Evolutionary conservation across 805 yeast genomes (phyloP), one percentile per base, ranked within the genome.

Genomic region (Pichia thaimueangensis): DNA sequence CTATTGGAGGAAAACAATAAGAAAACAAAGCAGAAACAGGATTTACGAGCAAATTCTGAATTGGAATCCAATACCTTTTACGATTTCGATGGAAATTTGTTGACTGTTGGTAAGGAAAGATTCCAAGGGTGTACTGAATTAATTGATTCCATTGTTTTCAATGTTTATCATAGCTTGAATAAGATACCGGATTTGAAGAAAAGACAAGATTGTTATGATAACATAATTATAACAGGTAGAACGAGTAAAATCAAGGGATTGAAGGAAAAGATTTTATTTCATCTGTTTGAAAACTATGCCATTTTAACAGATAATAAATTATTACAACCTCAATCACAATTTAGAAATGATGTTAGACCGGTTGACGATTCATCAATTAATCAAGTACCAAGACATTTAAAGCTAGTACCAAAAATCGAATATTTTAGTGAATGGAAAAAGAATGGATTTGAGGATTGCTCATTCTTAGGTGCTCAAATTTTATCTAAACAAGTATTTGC

Each of bases 391-490:
- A 78, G 80, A n/a, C 69, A 79, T 12, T 73, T 89, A 43, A 78
- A 74, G 50, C 57, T 78, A 38, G 78, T 80, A 21, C 81, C 82
- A 54, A 73, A 78, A 60, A 94, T 96, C 0, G 97, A 91, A 43
- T 89, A 91, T 62, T 91, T 91, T 64, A 86, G 95, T 1, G 95
- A 86, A 51, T 91, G 97, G 97, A 89, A 89, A 64, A 78, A 77
- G 59, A 63, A 64, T 30, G 88, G 91, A 1, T 81, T 82, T 74
- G 80, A 82, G 45, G 88, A 86, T 51, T 76, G 82, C 25, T 71
- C 78, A 45, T 86, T 89, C 57, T 65, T 89, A 47, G 97, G 97
- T 2, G 95, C 85, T 3, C 86, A 87, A 62, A 84, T 89, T 37
- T 82, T 86, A 34, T 78, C 95, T 16, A 87, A 86, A 62, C 96